Evolutionary conservation across 805 yeast species (phyloP).

Genomic region (Dipodascopsis tothii): DNA sequence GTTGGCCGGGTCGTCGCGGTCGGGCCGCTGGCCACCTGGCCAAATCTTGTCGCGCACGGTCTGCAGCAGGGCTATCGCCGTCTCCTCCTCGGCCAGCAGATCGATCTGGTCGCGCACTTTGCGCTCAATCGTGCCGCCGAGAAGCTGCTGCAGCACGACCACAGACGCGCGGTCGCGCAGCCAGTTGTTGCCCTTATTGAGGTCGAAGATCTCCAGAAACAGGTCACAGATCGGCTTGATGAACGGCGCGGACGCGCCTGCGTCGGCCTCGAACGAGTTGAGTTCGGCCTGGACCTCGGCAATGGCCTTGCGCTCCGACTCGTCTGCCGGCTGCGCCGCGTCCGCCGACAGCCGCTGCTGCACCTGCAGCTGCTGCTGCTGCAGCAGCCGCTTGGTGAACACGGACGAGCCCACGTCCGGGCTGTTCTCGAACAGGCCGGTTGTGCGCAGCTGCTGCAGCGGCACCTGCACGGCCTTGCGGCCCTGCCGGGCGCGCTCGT

Average conservation of each 20-base stretch:
- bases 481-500: too few relatives aligned
- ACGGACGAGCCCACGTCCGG: neutral
- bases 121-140: constrained; percentile 80
- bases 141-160: constrained; percentile 70
- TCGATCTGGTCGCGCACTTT: constrained; percentile 42
- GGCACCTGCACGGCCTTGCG: neutral
- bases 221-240: constrained; percentile 78
- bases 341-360: constrained; percentile 1
- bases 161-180: constrained; percentile 76
- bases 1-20: neutral
- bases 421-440: neutral
- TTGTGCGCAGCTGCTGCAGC: neutral
- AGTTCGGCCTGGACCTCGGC: constrained; percentile 37
- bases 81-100: constrained; percentile 38
- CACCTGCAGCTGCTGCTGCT: neutral
- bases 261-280: constrained; percentile 42
- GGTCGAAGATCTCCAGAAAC: constrained; percentile 59
- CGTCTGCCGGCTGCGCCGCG: constrained; percentile 10
- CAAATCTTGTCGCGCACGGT: constrained; percentile 31
- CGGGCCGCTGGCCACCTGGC: constrained; percentile 22
- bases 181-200: constrained; percentile 64
- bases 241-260: constrained; percentile 41
- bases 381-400: too few relatives aligned
- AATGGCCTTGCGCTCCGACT: constrained; percentile 6
- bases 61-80: constrained; percentile 38